Conservation (phyloP, 208 protist species). For the Dictyostelium gargantuum region DNA sequence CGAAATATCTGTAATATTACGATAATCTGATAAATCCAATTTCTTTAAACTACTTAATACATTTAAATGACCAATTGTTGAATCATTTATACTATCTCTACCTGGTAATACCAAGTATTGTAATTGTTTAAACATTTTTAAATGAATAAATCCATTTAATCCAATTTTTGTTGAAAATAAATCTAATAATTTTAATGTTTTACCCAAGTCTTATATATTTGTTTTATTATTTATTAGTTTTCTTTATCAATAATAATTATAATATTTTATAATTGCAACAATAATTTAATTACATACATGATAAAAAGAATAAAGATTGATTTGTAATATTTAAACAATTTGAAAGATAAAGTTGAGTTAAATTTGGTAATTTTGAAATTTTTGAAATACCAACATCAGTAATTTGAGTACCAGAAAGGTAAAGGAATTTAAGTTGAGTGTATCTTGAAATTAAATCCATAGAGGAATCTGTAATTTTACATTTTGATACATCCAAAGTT, state of each 20-base stretch:
- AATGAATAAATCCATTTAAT: conserved; percentile 40
- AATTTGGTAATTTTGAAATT: not conserved
- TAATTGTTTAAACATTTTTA: conserved; percentile 22
- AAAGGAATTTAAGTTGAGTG: not conserved
- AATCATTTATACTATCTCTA: not conserved
- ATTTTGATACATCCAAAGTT: conserved; percentile 22
- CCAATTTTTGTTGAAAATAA: conserved; percentile 6
- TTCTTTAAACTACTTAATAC: not conserved
- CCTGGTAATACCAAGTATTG: not conserved
- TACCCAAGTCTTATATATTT: conserved; percentile 18
- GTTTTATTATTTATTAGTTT: not conserved
- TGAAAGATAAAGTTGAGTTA: not conserved
- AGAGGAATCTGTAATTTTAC: conserved; percentile 5
- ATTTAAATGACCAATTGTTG: not conserved
- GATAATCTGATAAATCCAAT: conserved; percentile 32
- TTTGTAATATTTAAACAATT: conserved; percentile 29
- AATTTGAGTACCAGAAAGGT: not conserved
- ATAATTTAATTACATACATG: not conserved
- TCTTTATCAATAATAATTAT: no score
- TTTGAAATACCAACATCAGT: conserved; percentile 11
- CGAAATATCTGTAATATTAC: not conserved
- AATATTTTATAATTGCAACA: not conserved
- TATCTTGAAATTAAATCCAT: not conserved
- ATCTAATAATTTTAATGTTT: conserved; percentile 18
- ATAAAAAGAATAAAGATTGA: conserved; percentile 45